Percentiles rank a stretch among this genome's conserved stretches.
These are phyloP conservation scores for Albugo candida DNA, from an alignment of 352 stramenopile species.

Conservation along the genomic window DNA sequence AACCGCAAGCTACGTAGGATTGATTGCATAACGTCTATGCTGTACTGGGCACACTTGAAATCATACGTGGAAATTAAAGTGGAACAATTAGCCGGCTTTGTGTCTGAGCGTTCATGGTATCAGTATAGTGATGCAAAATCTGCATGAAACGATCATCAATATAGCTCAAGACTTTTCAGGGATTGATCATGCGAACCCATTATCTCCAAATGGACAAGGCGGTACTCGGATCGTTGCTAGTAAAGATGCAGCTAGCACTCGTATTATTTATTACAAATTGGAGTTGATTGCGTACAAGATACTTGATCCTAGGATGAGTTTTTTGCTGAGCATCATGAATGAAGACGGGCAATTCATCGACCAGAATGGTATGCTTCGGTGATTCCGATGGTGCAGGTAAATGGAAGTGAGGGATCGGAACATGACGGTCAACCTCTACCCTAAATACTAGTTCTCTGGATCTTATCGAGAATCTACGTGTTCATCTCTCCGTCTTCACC, in stretches of 20 bases:
- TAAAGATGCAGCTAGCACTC: slow-evolving; percentile 86
- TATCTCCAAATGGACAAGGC: slow-evolving; percentile 93
- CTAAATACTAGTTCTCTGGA: slow-evolving; percentile 85
- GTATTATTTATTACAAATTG: slow-evolving; percentile 91
- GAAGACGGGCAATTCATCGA: slow-evolving; percentile 87
- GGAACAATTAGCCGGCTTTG: slow-evolving; percentile 90
- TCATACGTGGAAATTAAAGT: slow-evolving; percentile 72
- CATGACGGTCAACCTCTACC: slow-evolving; percentile 85
- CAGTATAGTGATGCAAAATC: slow-evolving; percentile 93
- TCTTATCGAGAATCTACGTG: slow-evolving; percentile 61
- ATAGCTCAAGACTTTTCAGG: slow-evolving; percentile 98
- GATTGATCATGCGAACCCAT: slow-evolving; percentile 94
- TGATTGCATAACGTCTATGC: neutral
- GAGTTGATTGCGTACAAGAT: slow-evolving; percentile 63
- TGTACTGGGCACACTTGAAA: neutral
- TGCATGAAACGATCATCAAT: slow-evolving; percentile 91
- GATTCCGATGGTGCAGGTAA: slow-evolving; percentile 94
- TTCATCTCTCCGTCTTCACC: too few species aligned
- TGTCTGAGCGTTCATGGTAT: slow-evolving; percentile 96
- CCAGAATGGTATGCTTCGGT: slow-evolving; percentile 88
- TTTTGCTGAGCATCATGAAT: slow-evolving; percentile 78
- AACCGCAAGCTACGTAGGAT: slow-evolving; percentile 84
- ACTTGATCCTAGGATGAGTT: slow-evolving; percentile 80
- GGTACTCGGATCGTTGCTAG: slow-evolving; percentile 92
- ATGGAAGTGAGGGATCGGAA: slow-evolving; percentile 94